These are phyloP conservation scores for Coccomyxa sp. DNA, from an alignment of 139 green algal species.

Conservation along the genomic window DNA sequence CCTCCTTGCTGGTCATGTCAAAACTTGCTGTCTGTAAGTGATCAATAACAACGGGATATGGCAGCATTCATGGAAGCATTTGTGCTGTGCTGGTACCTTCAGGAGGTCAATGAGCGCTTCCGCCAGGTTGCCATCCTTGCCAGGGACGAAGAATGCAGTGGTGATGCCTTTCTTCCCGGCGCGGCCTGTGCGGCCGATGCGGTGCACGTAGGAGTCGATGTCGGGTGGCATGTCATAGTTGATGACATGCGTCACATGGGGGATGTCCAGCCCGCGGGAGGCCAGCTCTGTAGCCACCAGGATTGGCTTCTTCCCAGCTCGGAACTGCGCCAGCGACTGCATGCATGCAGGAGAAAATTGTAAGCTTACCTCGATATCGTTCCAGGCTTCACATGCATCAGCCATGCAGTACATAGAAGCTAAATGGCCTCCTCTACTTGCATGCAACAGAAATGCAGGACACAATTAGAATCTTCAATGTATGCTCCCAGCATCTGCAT, in stretches of 20 bases:
- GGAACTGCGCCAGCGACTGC: constrained; percentile 70
- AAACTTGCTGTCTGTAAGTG: no score
- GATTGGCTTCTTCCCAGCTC: constrained; percentile 73
- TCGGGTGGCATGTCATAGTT: constrained; percentile 84
- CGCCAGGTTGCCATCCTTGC: constrained; percentile 83
- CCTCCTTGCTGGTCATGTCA: no score
- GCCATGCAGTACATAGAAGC: not conserved
- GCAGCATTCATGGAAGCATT: no score
- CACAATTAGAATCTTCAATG: no score
- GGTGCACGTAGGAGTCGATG: constrained; percentile 84
- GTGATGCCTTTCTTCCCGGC: constrained; percentile 95
- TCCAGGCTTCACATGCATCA: no score
- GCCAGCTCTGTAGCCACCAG: constrained; percentile 96
- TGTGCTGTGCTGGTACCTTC: not conserved
- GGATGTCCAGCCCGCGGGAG: constrained; percentile 88
- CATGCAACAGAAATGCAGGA: no score
- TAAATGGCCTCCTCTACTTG: no score
- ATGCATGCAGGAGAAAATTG: not conserved
- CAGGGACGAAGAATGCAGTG: constrained; percentile 89
- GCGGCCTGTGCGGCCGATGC: constrained; percentile 79
- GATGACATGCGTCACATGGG: constrained; percentile 81
- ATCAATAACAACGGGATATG: no score
- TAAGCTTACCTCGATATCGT: no score
- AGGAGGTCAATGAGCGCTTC: constrained; percentile 75
- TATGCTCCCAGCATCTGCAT: no score